These are phyloP conservation scores for Limnanthes douglasii DNA, from an alignment of 345 rosid genomes.

Conservation along the genomic window DNA sequence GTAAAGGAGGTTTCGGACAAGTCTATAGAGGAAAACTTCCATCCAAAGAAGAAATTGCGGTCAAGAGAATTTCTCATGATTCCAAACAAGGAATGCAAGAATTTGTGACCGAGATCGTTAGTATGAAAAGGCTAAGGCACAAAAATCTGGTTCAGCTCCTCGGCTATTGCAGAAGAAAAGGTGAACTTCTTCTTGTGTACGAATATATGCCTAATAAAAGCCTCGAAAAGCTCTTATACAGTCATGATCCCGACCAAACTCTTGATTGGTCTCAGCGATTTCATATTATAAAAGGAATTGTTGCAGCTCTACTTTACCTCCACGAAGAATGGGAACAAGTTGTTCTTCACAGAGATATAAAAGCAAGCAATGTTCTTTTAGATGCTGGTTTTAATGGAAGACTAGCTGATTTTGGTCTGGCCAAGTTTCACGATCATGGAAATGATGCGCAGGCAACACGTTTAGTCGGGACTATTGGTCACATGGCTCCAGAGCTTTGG, in stretches of 20 bases:
- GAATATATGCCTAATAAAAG: conserved; percentile 52
- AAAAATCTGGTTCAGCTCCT: conserved; percentile 35
- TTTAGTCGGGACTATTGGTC: conserved; percentile 89
- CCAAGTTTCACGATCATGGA: conserved; percentile 67
- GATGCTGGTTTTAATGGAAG: conserved; percentile 64
- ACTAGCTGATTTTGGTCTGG: conserved; percentile 86
- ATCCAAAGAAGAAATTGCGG: conserved; percentile 30
- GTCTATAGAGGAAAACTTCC: conserved; percentile 44
- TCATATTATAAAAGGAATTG: conserved; percentile 60
- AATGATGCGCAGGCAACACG: conserved; percentile 38
- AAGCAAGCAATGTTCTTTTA: conserved; percentile 72
- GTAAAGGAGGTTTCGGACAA: conserved; percentile 39
- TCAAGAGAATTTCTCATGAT: conserved; percentile 35
- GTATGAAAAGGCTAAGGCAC: conserved; percentile 34
- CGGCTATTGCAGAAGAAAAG: conserved; percentile 41
- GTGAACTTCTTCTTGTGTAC: conserved; percentile 37
- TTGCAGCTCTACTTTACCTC: conserved; percentile 61
- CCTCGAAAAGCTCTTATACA: conserved; percentile 28
- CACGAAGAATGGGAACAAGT: conserved; percentile 55
- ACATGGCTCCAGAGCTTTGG: conserved; percentile 88
- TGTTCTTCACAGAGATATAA: conserved; percentile 77
- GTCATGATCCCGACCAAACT: conserved; percentile 11
- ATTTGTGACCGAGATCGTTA: conserved; percentile 27
- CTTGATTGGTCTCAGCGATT: conserved; percentile 76
- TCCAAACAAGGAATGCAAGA: conserved; percentile 34